phyloP scores from a whole-genome alignment of 2,329 filamentous ascomycete species.

The Apiospora arundinis region DNA sequence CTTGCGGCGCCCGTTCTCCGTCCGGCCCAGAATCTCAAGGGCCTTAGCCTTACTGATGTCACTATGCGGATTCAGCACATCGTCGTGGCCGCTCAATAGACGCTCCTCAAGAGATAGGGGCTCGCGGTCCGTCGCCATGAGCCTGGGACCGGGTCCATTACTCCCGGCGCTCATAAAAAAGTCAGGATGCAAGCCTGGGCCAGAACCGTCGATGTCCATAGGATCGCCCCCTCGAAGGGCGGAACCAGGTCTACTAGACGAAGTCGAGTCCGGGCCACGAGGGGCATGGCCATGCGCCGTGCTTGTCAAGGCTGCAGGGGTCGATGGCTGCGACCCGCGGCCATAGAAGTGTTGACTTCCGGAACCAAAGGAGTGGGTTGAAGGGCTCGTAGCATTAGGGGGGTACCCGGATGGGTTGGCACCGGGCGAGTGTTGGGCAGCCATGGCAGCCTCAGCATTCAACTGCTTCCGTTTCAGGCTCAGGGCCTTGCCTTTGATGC shows the following conservation, averaged over 20 bases:
- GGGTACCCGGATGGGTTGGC: slow-evolving; percentile 2
- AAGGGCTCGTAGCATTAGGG: slow-evolving; percentile 43
- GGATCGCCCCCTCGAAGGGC: slow-evolving; percentile 41
- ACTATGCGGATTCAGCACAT: slow-evolving; percentile 51
- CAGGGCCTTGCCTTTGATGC: slow-evolving; percentile 79
- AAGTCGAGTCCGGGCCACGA: slow-evolving; percentile 42
- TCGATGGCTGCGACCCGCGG: slow-evolving; percentile 45
- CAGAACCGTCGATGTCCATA: slow-evolving; percentile 46
- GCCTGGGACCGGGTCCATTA: slow-evolving; percentile 46
- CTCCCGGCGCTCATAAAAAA: slow-evolving; percentile 48
- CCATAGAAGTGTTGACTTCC: slow-evolving; percentile 43
- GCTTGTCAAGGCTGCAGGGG: slow-evolving; percentile 41
- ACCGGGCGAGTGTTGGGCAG: slow-evolving; percentile 32
- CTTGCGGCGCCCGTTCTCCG: slow-evolving; percentile 55
- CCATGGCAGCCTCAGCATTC: slow-evolving; percentile 59
- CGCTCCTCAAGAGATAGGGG: slow-evolving; percentile 56
- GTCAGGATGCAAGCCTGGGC: slow-evolving; percentile 47
- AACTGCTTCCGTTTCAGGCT: slow-evolving; percentile 75
- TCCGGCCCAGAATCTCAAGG: slow-evolving; percentile 58
- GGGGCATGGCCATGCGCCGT: slow-evolving; percentile 43
- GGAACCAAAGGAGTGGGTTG: slow-evolving; percentile 40
- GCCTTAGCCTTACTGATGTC: slow-evolving; percentile 56
- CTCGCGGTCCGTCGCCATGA: slow-evolving; percentile 46
- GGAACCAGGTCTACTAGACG: slow-evolving; percentile 42
- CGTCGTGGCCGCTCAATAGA: slow-evolving; percentile 54